Conservation (phyloP, 768 basidiomycete genomes). For the Suillus cothurnatus region DNA sequence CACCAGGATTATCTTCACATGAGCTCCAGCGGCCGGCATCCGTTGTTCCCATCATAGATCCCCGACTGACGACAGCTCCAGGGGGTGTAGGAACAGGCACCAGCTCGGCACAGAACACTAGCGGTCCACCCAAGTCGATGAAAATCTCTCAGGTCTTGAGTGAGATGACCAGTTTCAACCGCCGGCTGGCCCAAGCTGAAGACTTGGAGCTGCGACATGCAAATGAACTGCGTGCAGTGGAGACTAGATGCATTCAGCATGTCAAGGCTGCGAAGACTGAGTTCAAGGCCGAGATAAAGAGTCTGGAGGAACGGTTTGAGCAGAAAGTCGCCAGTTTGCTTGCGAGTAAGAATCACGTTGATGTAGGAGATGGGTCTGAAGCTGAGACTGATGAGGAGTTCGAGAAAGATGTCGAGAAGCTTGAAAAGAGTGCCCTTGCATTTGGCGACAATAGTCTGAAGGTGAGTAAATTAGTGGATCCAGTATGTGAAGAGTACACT, state of each 20-base stretch:
- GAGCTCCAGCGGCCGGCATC: not conserved
- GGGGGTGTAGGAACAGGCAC: not conserved
- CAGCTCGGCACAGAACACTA: not conserved
- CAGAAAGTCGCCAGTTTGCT: not conserved
- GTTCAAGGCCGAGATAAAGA: not conserved
- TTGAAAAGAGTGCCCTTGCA: constrained; percentile 13
- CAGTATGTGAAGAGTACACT: not conserved
- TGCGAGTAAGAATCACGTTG: not conserved
- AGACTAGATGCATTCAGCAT: not conserved
- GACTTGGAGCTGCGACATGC: not conserved
- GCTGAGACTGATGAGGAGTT: not conserved
- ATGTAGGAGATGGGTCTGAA: not conserved
- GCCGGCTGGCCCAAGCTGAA: not conserved
- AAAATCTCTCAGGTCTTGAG: not conserved
- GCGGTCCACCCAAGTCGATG: not conserved
- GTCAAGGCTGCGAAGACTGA: not conserved
- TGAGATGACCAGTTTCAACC: not conserved
- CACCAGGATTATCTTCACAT: not conserved
- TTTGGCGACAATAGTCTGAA: not conserved
- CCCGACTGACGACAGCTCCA: not conserved
- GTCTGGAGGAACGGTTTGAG: not conserved
- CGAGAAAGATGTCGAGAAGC: not conserved
- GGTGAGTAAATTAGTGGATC: not conserved
- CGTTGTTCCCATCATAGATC: not conserved
- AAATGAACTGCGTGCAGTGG: not conserved